These are phyloP conservation scores for Yamadazyma aaseri DNA, from an alignment of 1,139 yeast genomes.

Conservation along the genomic window DNA sequence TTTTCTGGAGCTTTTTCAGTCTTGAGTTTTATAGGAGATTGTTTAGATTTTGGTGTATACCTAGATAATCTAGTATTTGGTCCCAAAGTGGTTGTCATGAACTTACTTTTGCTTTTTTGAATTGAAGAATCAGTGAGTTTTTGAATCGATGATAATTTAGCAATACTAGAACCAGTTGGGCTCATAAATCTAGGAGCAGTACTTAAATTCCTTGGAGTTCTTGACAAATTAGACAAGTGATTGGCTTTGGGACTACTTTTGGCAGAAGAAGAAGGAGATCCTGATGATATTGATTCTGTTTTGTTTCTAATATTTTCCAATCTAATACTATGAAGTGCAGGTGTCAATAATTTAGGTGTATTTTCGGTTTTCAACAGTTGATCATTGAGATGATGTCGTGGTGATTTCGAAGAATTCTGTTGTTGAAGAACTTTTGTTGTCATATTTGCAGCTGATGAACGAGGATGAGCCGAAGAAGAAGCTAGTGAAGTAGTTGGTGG, in stretches of 20 bases:
- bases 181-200: slow-evolving; percentile 10
- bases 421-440: not conserved
- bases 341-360: not conserved
- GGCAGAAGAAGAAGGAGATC: not conserved
- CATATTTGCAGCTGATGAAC: not conserved
- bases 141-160: slow-evolving; percentile 7
- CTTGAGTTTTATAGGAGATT: slow-evolving; percentile 11
- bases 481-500: not conserved
- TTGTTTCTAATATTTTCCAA: not conserved
- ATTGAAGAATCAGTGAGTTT: slow-evolving; percentile 4
- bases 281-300: not conserved
- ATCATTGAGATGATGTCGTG: not conserved
- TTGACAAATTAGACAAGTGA: too few relatives aligned
- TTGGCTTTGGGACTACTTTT: too few relatives aligned
- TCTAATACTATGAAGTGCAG: not conserved
- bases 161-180: slow-evolving; percentile 11
- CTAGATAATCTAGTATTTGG: slow-evolving; percentile 11
- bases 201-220: slow-evolving; percentile 5
- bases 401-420: not conserved
- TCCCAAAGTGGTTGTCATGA: slow-evolving; percentile 37
- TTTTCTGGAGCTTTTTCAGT: slow-evolving; percentile 4
- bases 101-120: slow-evolving; percentile 25
- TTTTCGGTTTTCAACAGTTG: not conserved
- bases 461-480: not conserved
- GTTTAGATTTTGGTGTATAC: slow-evolving; percentile 7